Evolutionary conservation across 108 stramenopile species (phyloP).

Genomic region (Parietichytrium sp.): DNA sequence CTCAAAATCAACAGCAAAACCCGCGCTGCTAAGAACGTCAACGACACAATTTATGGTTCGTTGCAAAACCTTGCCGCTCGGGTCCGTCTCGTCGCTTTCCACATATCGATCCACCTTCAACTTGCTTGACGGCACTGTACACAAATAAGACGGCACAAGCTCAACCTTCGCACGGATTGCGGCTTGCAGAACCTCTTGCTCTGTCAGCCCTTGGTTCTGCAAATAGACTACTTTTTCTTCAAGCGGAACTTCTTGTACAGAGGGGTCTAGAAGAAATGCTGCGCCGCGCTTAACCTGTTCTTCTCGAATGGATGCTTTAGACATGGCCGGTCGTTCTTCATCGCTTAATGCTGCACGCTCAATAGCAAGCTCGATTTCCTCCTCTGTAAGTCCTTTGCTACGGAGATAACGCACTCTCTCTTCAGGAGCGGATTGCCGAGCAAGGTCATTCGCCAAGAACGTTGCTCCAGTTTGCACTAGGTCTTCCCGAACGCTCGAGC

Average conservation of each 20-base stretch:
- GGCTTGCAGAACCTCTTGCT: not conserved
- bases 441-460: not conserved
- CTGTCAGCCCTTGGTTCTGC: slow-evolving; percentile 7
- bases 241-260: not conserved
- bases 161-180: not conserved
- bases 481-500: not conserved
- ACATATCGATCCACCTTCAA: not conserved
- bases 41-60: not conserved
- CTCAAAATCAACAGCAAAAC: too few relatives aligned
- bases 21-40: not conserved
- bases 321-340: too few relatives aligned
- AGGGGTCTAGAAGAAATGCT: not conserved
- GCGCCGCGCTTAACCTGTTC: slow-evolving; percentile 1
- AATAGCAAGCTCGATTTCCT: not conserved
- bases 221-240: not conserved
- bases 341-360: not conserved
- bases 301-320: too few relatives aligned
- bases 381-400: slow-evolving; percentile 1
- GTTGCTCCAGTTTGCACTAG: not conserved
- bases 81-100: not conserved
- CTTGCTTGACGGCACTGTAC: not conserved
- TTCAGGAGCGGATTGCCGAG: not conserved
- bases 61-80: not conserved
- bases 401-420: slow-evolving; percentile 2
- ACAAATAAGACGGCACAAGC: slow-evolving; percentile 8